Conservation (phyloP, 192 early-diverging fungal genomes). For the Coemansia pectinata region DNA sequence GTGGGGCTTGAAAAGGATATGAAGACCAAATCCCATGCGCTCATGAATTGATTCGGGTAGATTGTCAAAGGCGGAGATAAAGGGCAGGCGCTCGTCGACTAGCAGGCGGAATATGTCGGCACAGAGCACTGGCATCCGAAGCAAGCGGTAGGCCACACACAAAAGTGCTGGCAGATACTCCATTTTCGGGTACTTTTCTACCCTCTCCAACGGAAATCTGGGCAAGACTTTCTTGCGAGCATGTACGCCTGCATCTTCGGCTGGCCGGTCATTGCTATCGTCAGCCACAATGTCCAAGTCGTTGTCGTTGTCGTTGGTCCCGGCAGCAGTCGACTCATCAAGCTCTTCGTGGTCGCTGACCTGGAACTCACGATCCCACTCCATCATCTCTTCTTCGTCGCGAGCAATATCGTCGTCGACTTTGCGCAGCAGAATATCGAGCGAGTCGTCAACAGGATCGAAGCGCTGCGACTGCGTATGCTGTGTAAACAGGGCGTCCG, state of each 20-base stretch:
- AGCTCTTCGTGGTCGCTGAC: not conserved
- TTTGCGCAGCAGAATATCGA: conserved; percentile 31
- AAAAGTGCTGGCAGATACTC: conserved; percentile 44
- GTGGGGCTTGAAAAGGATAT: conserved; percentile 10
- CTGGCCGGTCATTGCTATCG: not conserved
- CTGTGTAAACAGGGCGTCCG: conserved; percentile 16
- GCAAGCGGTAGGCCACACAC: conserved; percentile 26
- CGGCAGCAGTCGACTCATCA: not conserved
- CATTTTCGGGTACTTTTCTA: conserved; percentile 28
- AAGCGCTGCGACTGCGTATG: conserved; percentile 19
- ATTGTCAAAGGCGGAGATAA: conserved; percentile 15
- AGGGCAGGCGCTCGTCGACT: conserved; percentile 42
- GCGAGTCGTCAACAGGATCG: conserved; percentile 23
- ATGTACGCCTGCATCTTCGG: not conserved
- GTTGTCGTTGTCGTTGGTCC: not conserved
- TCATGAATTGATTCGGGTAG: conserved; percentile 17
- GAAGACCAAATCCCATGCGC: conserved; percentile 24
- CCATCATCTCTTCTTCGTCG: conserved; percentile 39
- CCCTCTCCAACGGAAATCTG: not conserved
- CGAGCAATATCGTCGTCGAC: conserved; percentile 47
- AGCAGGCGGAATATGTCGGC: conserved; percentile 34
- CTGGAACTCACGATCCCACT: conserved; percentile 18
- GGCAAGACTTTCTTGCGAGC: not conserved
- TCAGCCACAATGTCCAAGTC: not conserved
- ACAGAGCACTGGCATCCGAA: conserved; percentile 25